These are phyloP conservation scores for Nicotiana tomentosiformis DNA, from an alignment of 257 asterid genomes.

Conservation along the genomic window DNA sequence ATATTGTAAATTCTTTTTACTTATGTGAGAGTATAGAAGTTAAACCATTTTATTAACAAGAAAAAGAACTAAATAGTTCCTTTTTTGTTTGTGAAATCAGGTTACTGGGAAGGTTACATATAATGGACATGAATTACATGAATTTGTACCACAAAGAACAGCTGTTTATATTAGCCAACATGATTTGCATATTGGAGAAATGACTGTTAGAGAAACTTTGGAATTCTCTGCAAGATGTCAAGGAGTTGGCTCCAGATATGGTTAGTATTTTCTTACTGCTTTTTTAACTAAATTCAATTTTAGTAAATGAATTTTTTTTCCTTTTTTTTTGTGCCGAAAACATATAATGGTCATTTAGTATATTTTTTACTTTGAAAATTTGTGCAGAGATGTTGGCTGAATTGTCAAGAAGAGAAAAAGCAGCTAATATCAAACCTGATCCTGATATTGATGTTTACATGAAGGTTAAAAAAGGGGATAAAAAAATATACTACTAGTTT, in stretches of 20 bases:
- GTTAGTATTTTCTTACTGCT: slow-evolving; percentile 21
- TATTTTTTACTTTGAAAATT: not conserved
- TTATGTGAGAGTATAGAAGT: not conserved
- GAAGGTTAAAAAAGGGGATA: slow-evolving; percentile 20
- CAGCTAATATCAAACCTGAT: slow-evolving; percentile 35
- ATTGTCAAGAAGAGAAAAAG: slow-evolving; percentile 36
- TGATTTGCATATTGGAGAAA: slow-evolving; percentile 64
- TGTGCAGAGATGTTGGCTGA: slow-evolving; percentile 37
- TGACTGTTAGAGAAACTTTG: slow-evolving; percentile 73
- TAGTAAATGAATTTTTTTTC: not conserved
- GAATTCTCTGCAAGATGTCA: slow-evolving; percentile 70
- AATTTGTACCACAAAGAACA: slow-evolving; percentile 56
- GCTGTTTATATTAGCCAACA: slow-evolving; percentile 65
- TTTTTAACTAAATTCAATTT: not conserved
- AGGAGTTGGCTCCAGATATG: slow-evolving; percentile 65
- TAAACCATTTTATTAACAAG: not conserved
- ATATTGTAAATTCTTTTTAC: not conserved
- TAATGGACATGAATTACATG: slow-evolving; percentile 55
- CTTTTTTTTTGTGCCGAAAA: not conserved
- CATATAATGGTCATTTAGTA: not conserved
- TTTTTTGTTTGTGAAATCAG: not conserved
- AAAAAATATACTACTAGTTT: not conserved
- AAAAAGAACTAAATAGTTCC: not conserved
- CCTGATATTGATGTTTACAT: slow-evolving; percentile 35
- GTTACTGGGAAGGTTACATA: slow-evolving; percentile 27